A percentile compares a stretch with the other conserved stretches of the same genome.
Conservation (phyloP, 208 protist genomes). For the Wallacemonas sp. region DNA sequence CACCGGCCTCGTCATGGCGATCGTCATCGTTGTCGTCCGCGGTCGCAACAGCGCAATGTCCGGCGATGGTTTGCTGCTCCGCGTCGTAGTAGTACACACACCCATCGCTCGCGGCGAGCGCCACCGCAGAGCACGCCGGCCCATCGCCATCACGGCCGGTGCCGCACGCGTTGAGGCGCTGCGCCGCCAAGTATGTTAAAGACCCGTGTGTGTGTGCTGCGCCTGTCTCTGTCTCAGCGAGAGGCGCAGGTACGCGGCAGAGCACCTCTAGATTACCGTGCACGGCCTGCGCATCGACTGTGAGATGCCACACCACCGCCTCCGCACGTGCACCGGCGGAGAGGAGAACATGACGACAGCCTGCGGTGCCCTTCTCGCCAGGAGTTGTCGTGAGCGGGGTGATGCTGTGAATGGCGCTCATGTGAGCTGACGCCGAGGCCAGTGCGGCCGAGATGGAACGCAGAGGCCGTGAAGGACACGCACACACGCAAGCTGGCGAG, state of each 20-base stretch:
- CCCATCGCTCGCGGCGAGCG: constrained; percentile 53
- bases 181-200: constrained; percentile 25
- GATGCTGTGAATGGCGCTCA: constrained; percentile 54
- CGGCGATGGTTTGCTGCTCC: constrained; percentile 22
- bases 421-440: constrained; percentile 33
- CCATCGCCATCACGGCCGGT: not conserved
- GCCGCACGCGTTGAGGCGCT: constrained; percentile 19
- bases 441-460: constrained; percentile 37
- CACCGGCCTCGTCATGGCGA: too few species aligned
- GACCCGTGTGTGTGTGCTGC: too few species aligned
- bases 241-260: constrained; percentile 20
- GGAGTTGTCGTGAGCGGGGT: constrained; percentile 11
- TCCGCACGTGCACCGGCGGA: constrained; percentile 61
- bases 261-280: constrained; percentile 23
- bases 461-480: constrained; percentile 12
- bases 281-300: not conserved
- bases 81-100: constrained; percentile 21
- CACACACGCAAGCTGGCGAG: not conserved
- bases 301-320: constrained; percentile 53
- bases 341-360: constrained; percentile 32
- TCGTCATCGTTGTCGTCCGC: not conserved
- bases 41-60: constrained; percentile 6
- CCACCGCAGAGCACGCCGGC: constrained; percentile 10
- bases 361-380: too few species aligned
- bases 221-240: too few species aligned